Conservation (phyloP, 192 early-diverging fungal genomes). For the Mortierella alpina region DNA sequence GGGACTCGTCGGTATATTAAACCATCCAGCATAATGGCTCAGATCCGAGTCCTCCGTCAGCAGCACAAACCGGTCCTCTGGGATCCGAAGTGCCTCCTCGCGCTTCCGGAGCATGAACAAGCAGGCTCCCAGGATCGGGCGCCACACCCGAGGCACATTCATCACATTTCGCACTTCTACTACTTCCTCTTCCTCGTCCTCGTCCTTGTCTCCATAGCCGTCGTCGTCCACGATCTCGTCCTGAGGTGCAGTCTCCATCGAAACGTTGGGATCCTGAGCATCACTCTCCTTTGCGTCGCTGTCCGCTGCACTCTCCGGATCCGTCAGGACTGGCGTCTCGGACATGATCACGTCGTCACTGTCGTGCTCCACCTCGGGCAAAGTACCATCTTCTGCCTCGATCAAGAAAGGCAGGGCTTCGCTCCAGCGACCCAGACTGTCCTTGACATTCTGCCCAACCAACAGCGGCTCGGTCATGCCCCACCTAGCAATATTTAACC, state of each 20-base stretch:
- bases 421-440: constrained; percentile 60
- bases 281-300: not conserved
- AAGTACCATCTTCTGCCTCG: constrained; percentile 26
- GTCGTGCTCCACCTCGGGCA: constrained; percentile 8
- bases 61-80: constrained; percentile 51
- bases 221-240: constrained; percentile 8
- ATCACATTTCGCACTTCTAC: constrained; percentile 30
- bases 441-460: constrained; percentile 59
- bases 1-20: constrained; percentile 48
- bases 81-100: constrained; percentile 10
- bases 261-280: not conserved
- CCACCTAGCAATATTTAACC: constrained; percentile 25
- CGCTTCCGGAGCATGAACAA: constrained; percentile 40
- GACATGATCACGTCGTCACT: constrained; percentile 3
- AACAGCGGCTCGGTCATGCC: constrained; percentile 50
- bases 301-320: constrained; percentile 20
- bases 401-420: constrained; percentile 54
- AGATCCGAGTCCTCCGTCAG: constrained; percentile 64
- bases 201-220: not conserved
- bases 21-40: constrained; percentile 60
- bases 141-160: constrained; percentile 61
- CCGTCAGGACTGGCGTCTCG: constrained; percentile 11
- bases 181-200: constrained; percentile 40
- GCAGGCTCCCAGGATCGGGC: constrained; percentile 59
- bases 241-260: not conserved